Conservation (phyloP, 306 rosid genomes). For the Fragaria ananassa region DNA sequence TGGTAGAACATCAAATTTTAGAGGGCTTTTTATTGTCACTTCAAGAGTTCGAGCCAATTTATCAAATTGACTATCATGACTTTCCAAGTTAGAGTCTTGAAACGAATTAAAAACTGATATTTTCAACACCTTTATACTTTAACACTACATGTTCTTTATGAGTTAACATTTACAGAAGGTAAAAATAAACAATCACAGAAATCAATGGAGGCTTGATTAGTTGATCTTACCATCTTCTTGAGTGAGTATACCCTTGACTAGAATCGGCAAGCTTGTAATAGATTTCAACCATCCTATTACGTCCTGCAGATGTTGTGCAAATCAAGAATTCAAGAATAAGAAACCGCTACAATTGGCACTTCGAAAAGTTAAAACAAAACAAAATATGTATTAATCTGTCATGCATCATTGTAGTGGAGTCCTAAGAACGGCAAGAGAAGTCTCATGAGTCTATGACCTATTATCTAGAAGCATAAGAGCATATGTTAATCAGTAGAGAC, state of each 20-base stretch:
- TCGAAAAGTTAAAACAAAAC: background rate
- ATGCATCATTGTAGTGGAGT: background rate
- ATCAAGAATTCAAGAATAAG: background rate
- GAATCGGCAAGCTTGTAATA: conserved; percentile 37
- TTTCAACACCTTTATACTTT: background rate
- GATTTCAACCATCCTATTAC: conserved; percentile 35
- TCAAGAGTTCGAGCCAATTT: background rate
- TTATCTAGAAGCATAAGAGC: background rate
- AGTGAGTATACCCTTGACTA: conserved; percentile 44
- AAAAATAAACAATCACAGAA: background rate
- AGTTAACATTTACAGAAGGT: background rate
- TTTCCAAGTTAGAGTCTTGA: background rate
- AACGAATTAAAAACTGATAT: too few relatives aligned
- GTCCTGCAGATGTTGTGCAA: conserved; percentile 23
- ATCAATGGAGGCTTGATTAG: background rate
- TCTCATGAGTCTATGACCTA: background rate
- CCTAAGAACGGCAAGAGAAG: background rate
- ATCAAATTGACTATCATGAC: background rate
- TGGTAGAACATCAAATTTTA: background rate
- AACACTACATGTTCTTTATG: background rate
- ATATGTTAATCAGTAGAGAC: background rate
- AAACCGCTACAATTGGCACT: background rate
- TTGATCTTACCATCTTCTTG: conserved; percentile 41
- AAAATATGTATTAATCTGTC: too few relatives aligned
- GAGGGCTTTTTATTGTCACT: background rate